phyloP scores from a whole-genome alignment of 768 basidiomycete genomes.

The Kwoniella europaea region DNA sequence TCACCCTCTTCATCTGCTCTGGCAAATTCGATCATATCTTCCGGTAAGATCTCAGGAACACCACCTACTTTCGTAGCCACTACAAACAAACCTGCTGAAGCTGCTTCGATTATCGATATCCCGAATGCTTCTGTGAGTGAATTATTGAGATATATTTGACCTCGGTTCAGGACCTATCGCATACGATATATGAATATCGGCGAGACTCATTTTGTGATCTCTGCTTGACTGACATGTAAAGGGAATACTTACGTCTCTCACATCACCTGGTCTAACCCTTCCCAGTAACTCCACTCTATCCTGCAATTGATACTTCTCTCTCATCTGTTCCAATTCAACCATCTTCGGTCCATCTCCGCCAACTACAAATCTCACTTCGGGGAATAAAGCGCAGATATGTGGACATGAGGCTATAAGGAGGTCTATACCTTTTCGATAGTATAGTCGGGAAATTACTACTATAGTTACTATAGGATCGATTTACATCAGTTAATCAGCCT shows the following conservation, averaged over 20 bases:
- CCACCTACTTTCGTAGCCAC: conserved; percentile 94
- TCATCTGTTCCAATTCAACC: conserved; percentile 91
- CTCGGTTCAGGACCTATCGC: conserved; percentile 76
- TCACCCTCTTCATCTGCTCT: conserved; percentile 90
- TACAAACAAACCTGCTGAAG: conserved; percentile 89
- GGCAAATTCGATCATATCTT: conserved; percentile 94
- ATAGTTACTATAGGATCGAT: conserved; percentile 72
- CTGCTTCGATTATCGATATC: conserved; percentile 96
- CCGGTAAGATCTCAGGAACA: conserved; percentile 89
- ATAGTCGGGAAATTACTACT: conserved; percentile 84
- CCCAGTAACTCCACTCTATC: conserved; percentile 92
- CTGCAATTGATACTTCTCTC: conserved; percentile 85
- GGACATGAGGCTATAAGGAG: conserved; percentile 91
- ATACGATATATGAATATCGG: not conserved
- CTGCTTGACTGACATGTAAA: not conserved
- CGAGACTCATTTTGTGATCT: too few species aligned
- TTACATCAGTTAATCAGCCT: not conserved
- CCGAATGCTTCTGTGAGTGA: conserved; percentile 96
- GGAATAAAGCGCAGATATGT: conserved; percentile 80
- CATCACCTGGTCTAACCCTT: conserved; percentile 76
- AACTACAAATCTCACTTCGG: conserved; percentile 84
- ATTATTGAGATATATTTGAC: conserved; percentile 91
- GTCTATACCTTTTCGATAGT: conserved; percentile 95
- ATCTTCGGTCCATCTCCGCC: conserved; percentile 96
- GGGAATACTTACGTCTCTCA: conserved; percentile 68